Evolutionary conservation across 2,329 filamentous ascomycete genomes (phyloP).

Genomic region (Monosporascus sp.): DNA sequence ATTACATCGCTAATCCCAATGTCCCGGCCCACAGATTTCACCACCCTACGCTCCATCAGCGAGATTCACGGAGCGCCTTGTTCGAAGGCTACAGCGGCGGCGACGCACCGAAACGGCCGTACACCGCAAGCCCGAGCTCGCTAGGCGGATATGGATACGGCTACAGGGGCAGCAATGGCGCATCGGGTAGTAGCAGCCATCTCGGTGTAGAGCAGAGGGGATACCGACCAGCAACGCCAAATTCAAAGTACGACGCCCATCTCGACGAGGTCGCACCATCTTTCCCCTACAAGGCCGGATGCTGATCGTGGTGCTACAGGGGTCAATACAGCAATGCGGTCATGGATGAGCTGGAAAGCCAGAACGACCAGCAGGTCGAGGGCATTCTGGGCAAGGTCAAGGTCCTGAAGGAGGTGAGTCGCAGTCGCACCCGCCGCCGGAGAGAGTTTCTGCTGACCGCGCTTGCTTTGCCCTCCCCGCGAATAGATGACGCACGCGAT

Average conservation of each 20-base stretch:
- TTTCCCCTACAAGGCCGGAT: not conserved
- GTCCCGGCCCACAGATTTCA: conserved; percentile 50
- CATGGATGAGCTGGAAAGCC: conserved; percentile 87
- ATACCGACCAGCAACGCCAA: conserved; percentile 67
- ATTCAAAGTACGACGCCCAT: conserved; percentile 48
- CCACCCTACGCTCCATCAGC: conserved; percentile 64
- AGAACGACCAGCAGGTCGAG: conserved; percentile 86
- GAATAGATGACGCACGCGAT: conserved; percentile 81
- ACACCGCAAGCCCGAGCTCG: conserved; percentile 40
- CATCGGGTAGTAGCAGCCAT: conserved; percentile 13
- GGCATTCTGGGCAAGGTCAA: conserved; percentile 88
- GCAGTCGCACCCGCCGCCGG: not conserved
- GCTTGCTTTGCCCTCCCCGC: no score
- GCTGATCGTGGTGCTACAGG: conserved; percentile 33
- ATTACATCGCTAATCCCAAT: not conserved
- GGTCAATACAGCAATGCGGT: conserved; percentile 93
- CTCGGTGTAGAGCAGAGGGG: conserved; percentile 26
- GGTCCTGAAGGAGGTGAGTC: conserved; percentile 78
- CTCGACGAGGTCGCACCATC: not conserved
- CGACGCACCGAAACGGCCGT: conserved; percentile 35
- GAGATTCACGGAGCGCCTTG: conserved; percentile 65
- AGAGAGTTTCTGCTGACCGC: not conserved
- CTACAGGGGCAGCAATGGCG: conserved; percentile 33
- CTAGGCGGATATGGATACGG: conserved; percentile 48
- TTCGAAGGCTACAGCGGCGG: conserved; percentile 68